phyloP scores from a whole-genome alignment of 2,329 filamentous ascomycete genomes.

The Magnaporthiopsis poae region DNA sequence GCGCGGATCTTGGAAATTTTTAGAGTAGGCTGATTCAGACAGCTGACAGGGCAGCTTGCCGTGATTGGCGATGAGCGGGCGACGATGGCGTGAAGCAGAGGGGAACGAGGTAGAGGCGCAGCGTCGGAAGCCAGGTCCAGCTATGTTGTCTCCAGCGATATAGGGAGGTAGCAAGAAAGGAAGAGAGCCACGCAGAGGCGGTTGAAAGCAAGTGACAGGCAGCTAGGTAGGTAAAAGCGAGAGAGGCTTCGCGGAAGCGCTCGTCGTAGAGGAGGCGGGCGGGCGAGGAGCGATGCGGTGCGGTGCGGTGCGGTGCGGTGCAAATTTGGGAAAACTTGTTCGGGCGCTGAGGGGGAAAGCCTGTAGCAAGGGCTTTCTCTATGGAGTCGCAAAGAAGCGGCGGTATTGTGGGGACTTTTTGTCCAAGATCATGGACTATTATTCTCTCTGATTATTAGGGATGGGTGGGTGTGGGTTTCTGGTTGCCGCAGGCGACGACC shows the following conservation, averaged over 20 bases:
- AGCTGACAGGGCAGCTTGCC: neutral
- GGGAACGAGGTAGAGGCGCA: neutral
- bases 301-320: neutral
- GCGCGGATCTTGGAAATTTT: neutral
- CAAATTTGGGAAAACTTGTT: neutral
- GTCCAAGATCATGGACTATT: neutral
- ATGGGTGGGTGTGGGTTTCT: neutral
- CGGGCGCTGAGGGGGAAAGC: neutral
- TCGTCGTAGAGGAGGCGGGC: neutral
- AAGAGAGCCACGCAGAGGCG: neutral
- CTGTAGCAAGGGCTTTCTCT: neutral
- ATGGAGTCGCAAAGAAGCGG: neutral
- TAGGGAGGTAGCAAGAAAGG: neutral
- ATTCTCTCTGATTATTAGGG: slow-evolving; percentile 3
- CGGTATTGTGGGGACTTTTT: neutral
- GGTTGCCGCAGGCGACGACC: neutral
- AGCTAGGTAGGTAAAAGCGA: neutral
- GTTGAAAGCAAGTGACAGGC: too few species aligned
- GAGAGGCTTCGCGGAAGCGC: neutral
- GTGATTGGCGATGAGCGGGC: neutral
- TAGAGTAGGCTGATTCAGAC: neutral
- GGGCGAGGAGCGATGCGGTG: neutral
- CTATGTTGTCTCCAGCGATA: neutral
- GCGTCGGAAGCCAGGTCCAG: neutral
- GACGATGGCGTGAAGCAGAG: neutral